Base-by-base conservation (phyloP, 805 yeast species). In the Wickerhamomyces bisporus region DNA sequence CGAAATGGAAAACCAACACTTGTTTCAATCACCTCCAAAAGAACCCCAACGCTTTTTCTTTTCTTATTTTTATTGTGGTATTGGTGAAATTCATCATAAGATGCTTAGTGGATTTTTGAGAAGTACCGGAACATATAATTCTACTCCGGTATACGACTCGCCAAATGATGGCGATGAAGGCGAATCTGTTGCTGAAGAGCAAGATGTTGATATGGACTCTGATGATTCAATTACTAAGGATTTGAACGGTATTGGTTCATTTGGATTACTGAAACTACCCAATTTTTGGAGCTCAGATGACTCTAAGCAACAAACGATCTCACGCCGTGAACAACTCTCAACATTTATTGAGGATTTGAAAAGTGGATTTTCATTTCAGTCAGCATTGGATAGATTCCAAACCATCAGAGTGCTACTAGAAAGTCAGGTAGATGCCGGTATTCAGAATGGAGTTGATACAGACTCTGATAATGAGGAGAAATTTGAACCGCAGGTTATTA, bases 401-500 rank as follows among this genome's bases (percentile, higher is more conserved):
- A 63, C 57, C 9, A 54, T 55, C 33, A 47, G 61, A 32, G 55
- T 55, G 0, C 17, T 57, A 4, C 39, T 59, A 29, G 64, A 59
- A 34, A 52, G 53, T 14, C 44, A 55, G 9, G 46, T 58, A 3
- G 57, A 52, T 30, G 56, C 57, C 26, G 58, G 60, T 1, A 55
- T 58, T 5, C 60, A 57, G 30, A 57, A 52, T 30, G 54, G 48
- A 26, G 54, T 49, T 14, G 60, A 53, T 32, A 44, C 50, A 10
- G 58, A 52, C 21, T 43, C 39, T 9, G 61, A 53, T 12, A 81
- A 73, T 20, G 80, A 75, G 27, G 61, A 53, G 14, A 36, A 14
- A 5, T 65, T 75, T 5, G 83, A 75, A 44, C 82, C 84, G 0
- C 68, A 61, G n/a, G 81, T 78, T 0, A 74, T 77, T 13, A 66